These are phyloP conservation scores for Lachnellula occidentalis DNA, from an alignment of 2,329 filamentous ascomycete genomes.

Conservation along the genomic window DNA sequence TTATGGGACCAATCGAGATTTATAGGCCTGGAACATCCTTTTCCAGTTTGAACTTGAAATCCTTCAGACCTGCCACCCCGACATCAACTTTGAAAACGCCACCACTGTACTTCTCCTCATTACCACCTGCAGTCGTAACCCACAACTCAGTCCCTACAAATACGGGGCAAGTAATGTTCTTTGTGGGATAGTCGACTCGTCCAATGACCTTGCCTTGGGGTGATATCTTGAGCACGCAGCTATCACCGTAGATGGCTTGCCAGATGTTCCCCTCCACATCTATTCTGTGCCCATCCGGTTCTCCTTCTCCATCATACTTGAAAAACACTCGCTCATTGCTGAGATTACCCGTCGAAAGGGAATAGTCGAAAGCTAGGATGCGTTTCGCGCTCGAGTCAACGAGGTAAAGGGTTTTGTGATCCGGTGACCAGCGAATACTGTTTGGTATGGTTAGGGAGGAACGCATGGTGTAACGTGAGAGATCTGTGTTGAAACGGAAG, in stretches of 20 bases:
- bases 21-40: conserved; percentile 1
- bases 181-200: conserved; percentile 69
- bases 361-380: conserved; percentile 73
- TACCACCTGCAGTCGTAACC: conserved; percentile 70
- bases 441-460: conserved; percentile 73
- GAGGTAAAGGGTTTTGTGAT: conserved; percentile 64
- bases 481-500: conserved; percentile 62
- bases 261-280: conserved; percentile 84
- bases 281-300: conserved; percentile 79
- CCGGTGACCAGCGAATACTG: conserved; percentile 73
- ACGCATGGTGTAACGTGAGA: conserved; percentile 54
- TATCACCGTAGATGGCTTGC: conserved; percentile 79
- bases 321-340: conserved; percentile 66
- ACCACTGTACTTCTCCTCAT: conserved; percentile 61
- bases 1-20: not conserved
- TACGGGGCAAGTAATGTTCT: conserved; percentile 73
- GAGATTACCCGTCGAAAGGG: conserved; percentile 55
- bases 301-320: conserved; percentile 57
- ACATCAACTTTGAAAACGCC: conserved; percentile 73
- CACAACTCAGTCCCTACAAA: conserved; percentile 72
- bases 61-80: conserved; percentile 58
- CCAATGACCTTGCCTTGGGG: conserved; percentile 65
- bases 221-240: conserved; percentile 65
- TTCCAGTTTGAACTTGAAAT: conserved; percentile 55
- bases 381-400: conserved; percentile 69